Base-by-base conservation (phyloP, 305 asterid genomes). In the Fraxinus paxiana region DNA sequence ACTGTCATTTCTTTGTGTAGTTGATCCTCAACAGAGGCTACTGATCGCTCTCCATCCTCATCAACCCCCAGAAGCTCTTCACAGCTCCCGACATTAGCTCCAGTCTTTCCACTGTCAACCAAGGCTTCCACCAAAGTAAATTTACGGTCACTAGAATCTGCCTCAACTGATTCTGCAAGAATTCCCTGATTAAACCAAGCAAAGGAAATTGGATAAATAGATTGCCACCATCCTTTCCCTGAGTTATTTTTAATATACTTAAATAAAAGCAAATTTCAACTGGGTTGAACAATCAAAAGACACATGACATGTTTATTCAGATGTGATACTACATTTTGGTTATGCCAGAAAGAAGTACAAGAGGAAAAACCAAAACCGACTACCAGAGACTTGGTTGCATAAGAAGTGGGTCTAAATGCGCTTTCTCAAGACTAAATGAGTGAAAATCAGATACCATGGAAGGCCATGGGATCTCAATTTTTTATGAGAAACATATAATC, bases 11-110 rank as follows among this genome's bases (percentile, higher is more conserved):
- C 98, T 89, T 92, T 92, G 38, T 85, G 96, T 79, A 96, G 85
- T 85, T 94, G 98, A 82, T 96, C 98, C 89, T 96, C 98, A 61
- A 90, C 92, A 72, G 98, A 94, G 84, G 97, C 96, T 70, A 94
- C 97, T 17, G 97, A 88, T 79, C 89, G 85, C 77, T 92, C 97
- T 79, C 91, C 93, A 13, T 96, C 97, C 82, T 94, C 99, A 75
- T 95, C 99, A 67, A 93, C 96, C 20, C 65, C 89, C 70, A 90
- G 87, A 81, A 95, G 90, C 87, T 96, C 98, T 87, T 96, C 99
- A 78, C 89, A 82, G 86, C 83, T 74, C 74, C 92, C 92, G 79
- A 85, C 78, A 82, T 76, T 84, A 41, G 79, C 86, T 71, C 91
- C 96, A 87, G 88, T 83, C 81, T 90, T 91, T 86, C 92, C 91